phyloP scores from a whole-genome alignment of 768 basidiomycete genomes.

The Rhodotorula paludigena region DNA sequence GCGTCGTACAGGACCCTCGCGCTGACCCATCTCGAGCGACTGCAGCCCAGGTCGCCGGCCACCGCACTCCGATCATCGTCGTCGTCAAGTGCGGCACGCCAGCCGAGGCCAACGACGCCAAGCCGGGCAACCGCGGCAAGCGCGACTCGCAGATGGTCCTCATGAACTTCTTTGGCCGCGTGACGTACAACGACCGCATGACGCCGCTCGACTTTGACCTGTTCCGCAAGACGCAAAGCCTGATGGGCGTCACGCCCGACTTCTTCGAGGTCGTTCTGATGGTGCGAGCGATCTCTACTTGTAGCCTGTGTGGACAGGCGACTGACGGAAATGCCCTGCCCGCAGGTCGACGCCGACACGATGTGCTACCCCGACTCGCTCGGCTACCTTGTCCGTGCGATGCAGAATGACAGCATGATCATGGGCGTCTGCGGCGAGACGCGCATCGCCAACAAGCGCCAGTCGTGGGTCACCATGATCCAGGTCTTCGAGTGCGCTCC shows the following conservation, averaged over 20 bases:
- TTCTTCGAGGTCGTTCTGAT: constrained; percentile 96
- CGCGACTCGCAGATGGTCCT: constrained; percentile 96
- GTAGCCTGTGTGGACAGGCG: no score
- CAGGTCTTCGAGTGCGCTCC: constrained; percentile 74
- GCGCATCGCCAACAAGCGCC: constrained; percentile 94
- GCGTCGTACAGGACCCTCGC: neutral
- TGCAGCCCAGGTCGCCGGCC: constrained; percentile 60
- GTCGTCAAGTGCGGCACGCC: constrained; percentile 96
- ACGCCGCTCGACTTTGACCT: constrained; percentile 93
- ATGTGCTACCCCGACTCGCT: constrained; percentile 89
- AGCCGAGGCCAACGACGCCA: constrained; percentile 76
- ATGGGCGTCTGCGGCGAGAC: constrained; percentile 99
- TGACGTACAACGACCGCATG: constrained; percentile 99
- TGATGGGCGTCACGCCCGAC: constrained; percentile 99
- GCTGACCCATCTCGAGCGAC: constrained; percentile 42
- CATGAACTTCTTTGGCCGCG: constrained; percentile 99
- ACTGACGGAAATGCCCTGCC: no score
- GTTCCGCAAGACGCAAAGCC: constrained; percentile 88
- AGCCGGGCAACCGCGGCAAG: constrained; percentile 97
- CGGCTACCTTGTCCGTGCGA: constrained; percentile 86
- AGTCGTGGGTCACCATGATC: constrained; percentile 97
- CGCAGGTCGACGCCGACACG: constrained; percentile 95
- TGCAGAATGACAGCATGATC: constrained; percentile 97
- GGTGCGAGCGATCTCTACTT: constrained; percentile 56
- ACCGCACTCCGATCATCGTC: constrained; percentile 86